Evolutionary conservation across 2,329 filamentous ascomycete species (phyloP).

Genomic region (Diaporthe citri): DNA sequence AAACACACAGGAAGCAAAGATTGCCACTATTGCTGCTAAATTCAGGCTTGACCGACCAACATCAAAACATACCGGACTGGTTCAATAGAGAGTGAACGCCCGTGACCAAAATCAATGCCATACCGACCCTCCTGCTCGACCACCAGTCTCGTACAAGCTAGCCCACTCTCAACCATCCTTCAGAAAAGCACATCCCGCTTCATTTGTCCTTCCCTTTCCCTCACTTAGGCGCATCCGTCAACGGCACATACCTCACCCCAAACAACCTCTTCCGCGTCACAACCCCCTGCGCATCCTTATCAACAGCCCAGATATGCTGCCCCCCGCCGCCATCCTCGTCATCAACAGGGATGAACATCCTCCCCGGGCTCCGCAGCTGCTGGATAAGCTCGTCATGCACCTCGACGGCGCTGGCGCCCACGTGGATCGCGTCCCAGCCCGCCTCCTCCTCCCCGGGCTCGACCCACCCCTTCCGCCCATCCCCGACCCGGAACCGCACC

Average conservation of each 20-base stretch:
- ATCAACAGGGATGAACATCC: conserved; percentile 84
- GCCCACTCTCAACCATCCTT: neutral
- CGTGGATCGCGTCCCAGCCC: conserved; percentile 93
- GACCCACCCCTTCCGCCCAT: conserved; percentile 77
- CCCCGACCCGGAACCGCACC: conserved; percentile 80
- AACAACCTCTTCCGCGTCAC: conserved; percentile 73
- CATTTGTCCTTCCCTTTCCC: accelerated
- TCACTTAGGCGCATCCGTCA: conserved; percentile 74
- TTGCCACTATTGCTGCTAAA: neutral
- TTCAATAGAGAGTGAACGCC: too few relatives aligned
- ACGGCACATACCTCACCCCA: conserved; percentile 81
- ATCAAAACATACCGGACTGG: too few relatives aligned
- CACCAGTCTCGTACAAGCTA: neutral
- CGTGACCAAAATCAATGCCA: too few relatives aligned
- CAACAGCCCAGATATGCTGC: conserved; percentile 80
- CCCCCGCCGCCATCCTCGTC: conserved; percentile 58
- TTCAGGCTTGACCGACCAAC: neutral
- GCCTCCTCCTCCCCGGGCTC: conserved; percentile 56
- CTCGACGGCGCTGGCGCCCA: conserved; percentile 85
- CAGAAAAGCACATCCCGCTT: neutral
- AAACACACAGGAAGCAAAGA: neutral
- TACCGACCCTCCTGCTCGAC: too few relatives aligned
- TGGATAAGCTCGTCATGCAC: conserved; percentile 79
- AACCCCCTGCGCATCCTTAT: conserved; percentile 76
- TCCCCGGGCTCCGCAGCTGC: conserved; percentile 83